Conservation (phyloP, 2,329 filamentous ascomycete species). For the Phialophora tarda region DNA sequence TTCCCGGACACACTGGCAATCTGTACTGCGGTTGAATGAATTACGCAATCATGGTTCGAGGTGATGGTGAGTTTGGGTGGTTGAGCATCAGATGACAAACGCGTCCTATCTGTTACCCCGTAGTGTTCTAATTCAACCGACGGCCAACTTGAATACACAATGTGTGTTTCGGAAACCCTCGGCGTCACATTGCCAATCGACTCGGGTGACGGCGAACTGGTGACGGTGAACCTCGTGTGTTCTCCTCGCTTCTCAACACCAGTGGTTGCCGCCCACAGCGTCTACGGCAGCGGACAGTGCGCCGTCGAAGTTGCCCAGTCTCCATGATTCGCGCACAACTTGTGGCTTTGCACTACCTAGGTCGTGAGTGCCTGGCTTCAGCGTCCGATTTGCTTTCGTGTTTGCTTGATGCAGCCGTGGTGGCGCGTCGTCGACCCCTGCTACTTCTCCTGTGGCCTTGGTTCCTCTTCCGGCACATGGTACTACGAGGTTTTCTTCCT, state of each 20-base stretch:
- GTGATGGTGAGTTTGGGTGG: background rate
- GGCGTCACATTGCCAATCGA: background rate
- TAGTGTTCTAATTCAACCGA: background rate
- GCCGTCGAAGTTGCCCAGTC: background rate
- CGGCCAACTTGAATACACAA: background rate
- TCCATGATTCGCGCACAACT: background rate
- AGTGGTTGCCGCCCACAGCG: background rate
- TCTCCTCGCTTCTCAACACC: background rate
- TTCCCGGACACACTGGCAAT: background rate
- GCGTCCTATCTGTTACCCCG: background rate
- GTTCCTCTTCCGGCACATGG: background rate
- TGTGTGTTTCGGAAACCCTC: background rate
- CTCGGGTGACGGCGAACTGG: background rate
- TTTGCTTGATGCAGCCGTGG: slow-evolving; percentile 3
- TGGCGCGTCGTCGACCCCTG: background rate
- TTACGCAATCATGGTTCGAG: background rate
- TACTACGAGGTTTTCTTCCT: background rate
- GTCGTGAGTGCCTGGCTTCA: background rate
- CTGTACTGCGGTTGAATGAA: background rate
- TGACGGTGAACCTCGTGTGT: background rate
- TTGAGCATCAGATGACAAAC: background rate
- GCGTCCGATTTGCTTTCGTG: slow-evolving; percentile 1
- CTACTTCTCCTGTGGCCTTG: background rate
- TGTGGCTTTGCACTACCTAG: background rate
- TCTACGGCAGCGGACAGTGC: background rate